These are phyloP conservation scores for Baorangia bicolor DNA, from an alignment of 768 basidiomycete species.

Conservation along the genomic window DNA sequence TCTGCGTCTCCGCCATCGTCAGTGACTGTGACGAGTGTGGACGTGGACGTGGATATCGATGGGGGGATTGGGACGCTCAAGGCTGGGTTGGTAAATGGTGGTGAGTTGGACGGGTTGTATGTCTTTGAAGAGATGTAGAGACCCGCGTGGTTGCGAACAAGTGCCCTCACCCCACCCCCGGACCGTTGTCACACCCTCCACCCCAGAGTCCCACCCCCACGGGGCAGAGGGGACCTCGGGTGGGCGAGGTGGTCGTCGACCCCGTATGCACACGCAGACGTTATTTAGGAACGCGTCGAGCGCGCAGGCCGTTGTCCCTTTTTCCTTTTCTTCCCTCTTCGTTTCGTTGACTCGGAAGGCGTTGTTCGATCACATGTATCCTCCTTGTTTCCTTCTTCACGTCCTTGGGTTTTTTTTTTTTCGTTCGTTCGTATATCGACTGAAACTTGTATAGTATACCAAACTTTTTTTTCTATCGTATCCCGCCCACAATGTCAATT, in stretches of 20 bases:
- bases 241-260: not conserved
- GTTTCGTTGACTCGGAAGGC: slow-evolving; percentile 2
- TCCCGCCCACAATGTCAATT: not conserved
- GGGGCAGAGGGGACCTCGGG: slow-evolving; percentile 9
- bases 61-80: slow-evolving; percentile 21
- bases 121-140: slow-evolving; percentile 28
- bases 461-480: slow-evolving; percentile 4
- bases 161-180: not conserved
- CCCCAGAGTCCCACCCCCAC: not conserved
- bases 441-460: slow-evolving; percentile 25
- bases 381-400: not conserved
- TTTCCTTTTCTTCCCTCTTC: not conserved
- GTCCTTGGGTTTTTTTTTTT: too few species aligned
- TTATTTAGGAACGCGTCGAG: slow-evolving; percentile 1
- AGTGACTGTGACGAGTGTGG: slow-evolving; percentile 19
- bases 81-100: slow-evolving; percentile 30
- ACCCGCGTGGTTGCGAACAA: too few species aligned
- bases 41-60: slow-evolving; percentile 17
- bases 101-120: slow-evolving; percentile 32
- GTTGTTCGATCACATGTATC: slow-evolving; percentile 9
- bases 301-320: not conserved
- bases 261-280: not conserved
- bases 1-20: slow-evolving; percentile 24
- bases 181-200: not conserved
- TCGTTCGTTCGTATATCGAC: slow-evolving; percentile 4